Base-by-base conservation (phyloP, 1,284 basidiomycete genomes). In the Ganoderma lingzhi region DNA sequence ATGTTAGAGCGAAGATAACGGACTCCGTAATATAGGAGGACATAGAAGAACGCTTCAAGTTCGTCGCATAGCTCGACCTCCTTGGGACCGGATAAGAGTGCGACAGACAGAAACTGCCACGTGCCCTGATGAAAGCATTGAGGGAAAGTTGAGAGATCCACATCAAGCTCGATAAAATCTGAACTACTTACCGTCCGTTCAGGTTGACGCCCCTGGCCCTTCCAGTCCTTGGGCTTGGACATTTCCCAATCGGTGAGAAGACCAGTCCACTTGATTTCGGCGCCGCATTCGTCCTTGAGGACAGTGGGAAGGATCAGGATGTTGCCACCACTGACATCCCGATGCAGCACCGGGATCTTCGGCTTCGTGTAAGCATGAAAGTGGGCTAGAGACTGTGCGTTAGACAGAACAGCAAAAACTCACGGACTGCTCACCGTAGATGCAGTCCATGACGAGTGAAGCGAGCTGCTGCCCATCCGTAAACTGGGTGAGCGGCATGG, bases 241-340 rank as follows among this genome's bases (percentile, higher is more conserved):
- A 71, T 44, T 44, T 71, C 70, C 70, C 70, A 71, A 55, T 71
- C 67, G 4, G 55, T 44, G 14, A 71, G 68, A 0, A 71, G 6
- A 1, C 70, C 70, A 1, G 10, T n/a, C 64, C 70, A 66, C 23
- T 62, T 45, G 6, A 70, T n/a, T 2, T 15, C 6, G 1, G 23
- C 3, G 3, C 39, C 28, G 1, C 3, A 2, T 0, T 5, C 39
- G 1, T 58, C 44, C 6, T 62, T 30, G 55, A 58, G 14, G 12
- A 48, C 17, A 30, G 4, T 56, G 0, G 70, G 70, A 28, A 53
- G 39, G 39, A 71, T 69, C 6, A 71, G 44, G n/a, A 71, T 37
- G 37, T 71, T 71, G 3, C 63, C 67, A 5, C 44, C 65, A 53
- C 70, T 71, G 42, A 71, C 53, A 17, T 70, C 69, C 2, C 69